These are phyloP conservation scores for Alternaria viburni DNA, from an alignment of 2,329 filamentous ascomycete genomes.

Conservation along the genomic window DNA sequence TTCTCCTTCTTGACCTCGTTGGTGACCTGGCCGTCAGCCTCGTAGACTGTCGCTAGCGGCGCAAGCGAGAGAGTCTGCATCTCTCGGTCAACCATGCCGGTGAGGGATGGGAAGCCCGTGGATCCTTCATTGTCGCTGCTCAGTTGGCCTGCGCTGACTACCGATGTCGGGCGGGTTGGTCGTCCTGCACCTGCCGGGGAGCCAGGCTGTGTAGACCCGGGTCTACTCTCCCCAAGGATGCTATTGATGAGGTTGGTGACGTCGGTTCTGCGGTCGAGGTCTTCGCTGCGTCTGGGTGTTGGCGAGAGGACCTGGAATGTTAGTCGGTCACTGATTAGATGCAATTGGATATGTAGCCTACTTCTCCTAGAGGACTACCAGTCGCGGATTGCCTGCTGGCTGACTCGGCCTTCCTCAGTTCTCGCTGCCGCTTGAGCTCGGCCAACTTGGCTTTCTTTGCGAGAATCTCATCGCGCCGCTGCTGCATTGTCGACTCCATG, in stretches of 20 bases:
- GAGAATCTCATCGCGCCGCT: constrained; percentile 93
- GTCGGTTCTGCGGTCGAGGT: constrained; percentile 67
- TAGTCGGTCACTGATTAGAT: constrained; percentile 12
- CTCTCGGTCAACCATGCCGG: constrained; percentile 48
- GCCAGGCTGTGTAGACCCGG: constrained; percentile 68
- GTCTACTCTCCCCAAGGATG: constrained; percentile 79
- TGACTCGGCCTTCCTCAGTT: constrained; percentile 77
- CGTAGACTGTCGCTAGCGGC: constrained; percentile 77
- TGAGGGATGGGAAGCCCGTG: constrained; percentile 21
- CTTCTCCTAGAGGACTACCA: constrained; percentile 72
- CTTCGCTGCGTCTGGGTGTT: constrained; percentile 68
- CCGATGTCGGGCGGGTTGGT: constrained; percentile 82
- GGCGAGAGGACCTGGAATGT: constrained; percentile 69
- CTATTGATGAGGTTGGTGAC: constrained; percentile 86
- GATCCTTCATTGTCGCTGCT: constrained; percentile 69
- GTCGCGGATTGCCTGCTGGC: constrained; percentile 67
- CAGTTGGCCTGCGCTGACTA: constrained; percentile 79
- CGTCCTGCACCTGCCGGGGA: constrained; percentile 51
- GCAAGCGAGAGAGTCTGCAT: constrained; percentile 77
- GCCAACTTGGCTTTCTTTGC: constrained; percentile 97
- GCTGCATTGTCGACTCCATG: constrained; percentile 66
- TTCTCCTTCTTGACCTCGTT: constrained; percentile 68
- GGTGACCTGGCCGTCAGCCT: constrained; percentile 76
- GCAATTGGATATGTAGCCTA: constrained; percentile 49
- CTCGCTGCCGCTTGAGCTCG: constrained; percentile 91